These are phyloP conservation scores for Aspergillus pseudotamarii DNA, from an alignment of 2,329 filamentous ascomycete species.

Conservation along the genomic window DNA sequence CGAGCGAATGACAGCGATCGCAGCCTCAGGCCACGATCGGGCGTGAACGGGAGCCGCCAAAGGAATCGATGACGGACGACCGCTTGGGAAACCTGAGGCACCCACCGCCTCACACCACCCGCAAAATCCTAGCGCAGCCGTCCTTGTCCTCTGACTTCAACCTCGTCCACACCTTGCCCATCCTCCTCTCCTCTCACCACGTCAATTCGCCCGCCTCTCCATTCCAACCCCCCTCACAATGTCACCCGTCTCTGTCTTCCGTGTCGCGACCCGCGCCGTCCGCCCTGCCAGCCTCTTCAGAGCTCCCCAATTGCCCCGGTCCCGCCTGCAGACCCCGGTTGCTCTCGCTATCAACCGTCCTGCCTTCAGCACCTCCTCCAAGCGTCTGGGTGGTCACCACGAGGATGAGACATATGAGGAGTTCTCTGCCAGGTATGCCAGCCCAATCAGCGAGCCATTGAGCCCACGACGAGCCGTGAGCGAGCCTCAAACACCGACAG, in stretches of 20 bases:
- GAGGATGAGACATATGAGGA: slow-evolving; percentile 98
- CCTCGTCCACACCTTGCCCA: slow-evolving; percentile 26
- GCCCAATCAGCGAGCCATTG: slow-evolving; percentile 28
- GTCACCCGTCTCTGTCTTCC: slow-evolving; percentile 70
- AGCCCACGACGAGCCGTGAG: slow-evolving; percentile 14
- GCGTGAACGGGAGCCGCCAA: slow-evolving; percentile 23
- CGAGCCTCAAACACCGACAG: background rate
- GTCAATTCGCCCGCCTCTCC: slow-evolving; percentile 30
- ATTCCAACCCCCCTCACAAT: slow-evolving; percentile 48
- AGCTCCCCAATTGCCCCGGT: slow-evolving; percentile 62
- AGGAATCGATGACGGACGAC: slow-evolving; percentile 17
- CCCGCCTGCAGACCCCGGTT: slow-evolving; percentile 60
- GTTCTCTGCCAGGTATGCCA: slow-evolving; percentile 87
- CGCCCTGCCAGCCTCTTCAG: slow-evolving; percentile 63
- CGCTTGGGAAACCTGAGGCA: slow-evolving; percentile 24
- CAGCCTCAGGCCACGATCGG: slow-evolving; percentile 33
- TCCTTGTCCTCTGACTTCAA: slow-evolving; percentile 25
- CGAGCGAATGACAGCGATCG: background rate
- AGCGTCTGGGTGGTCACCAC: slow-evolving; percentile 64
- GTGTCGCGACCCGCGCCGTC: slow-evolving; percentile 69
- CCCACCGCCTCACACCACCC: slow-evolving; percentile 39
- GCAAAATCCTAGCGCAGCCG: slow-evolving; percentile 39
- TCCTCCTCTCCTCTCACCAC: slow-evolving; percentile 19
- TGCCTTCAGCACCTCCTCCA: slow-evolving; percentile 61
- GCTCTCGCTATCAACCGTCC: slow-evolving; percentile 59